Evolutionary conservation across 345 rosid genomes (phyloP).

Genomic region (Tarenaya hassleriana): DNA sequence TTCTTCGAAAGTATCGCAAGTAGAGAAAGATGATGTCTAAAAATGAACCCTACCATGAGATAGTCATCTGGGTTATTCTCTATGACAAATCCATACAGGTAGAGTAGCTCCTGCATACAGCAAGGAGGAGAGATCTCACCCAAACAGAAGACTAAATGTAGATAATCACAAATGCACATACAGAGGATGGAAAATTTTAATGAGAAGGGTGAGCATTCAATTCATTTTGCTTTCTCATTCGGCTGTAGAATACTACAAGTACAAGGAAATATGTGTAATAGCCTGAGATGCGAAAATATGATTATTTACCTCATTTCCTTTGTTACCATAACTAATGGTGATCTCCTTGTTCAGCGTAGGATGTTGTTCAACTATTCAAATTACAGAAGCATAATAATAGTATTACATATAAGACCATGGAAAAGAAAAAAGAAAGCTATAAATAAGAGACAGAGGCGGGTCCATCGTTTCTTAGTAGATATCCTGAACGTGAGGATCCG

Average conservation of each 20-base stretch:
- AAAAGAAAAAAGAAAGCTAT: constrained; percentile 6
- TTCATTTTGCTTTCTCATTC: background rate
- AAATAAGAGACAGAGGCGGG: no score
- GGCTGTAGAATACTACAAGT: no score
- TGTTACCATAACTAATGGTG: constrained; percentile 83
- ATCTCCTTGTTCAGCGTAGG: constrained; percentile 54
- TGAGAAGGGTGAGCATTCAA: background rate
- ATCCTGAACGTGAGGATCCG: constrained; percentile 13
- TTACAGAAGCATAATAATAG: constrained; percentile 18
- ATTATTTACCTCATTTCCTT: constrained; percentile 83
- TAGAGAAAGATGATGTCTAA: background rate
- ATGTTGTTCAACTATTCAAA: constrained; percentile 46
- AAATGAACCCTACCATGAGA: constrained; percentile 58
- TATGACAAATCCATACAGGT: constrained; percentile 88
- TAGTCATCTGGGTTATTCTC: constrained; percentile 83
- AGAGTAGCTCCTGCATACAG: constrained; percentile 68
- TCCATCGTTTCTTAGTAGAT: background rate
- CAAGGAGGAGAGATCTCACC: constrained; percentile 13
- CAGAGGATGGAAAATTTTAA: background rate
- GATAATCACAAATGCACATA: constrained; percentile 2
- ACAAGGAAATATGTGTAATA: no score
- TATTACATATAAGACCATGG: constrained; percentile 1
- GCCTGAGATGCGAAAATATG: background rate
- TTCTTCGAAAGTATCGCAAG: background rate
- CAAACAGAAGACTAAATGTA: constrained; percentile 10